These are phyloP conservation scores for Cutaneotrichosporon curvatum DNA, from an alignment of 1,284 basidiomycete species.

Conservation along the genomic window DNA sequence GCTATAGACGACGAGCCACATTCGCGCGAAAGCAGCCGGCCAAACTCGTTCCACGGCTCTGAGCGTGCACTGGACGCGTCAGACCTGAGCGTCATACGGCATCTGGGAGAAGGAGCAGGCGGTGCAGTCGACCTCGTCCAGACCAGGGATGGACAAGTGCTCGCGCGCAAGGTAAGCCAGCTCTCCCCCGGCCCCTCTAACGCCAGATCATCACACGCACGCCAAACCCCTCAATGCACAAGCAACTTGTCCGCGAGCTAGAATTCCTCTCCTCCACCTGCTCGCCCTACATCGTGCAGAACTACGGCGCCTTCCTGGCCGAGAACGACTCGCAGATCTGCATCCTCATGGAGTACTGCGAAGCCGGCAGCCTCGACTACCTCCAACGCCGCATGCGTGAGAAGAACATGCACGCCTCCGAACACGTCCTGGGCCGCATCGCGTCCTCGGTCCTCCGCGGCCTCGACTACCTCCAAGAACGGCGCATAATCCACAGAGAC, in stretches of 20 bases:
- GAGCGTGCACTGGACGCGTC: conserved; percentile 44
- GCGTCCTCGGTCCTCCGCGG: conserved; percentile 89
- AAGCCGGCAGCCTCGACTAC: conserved; percentile 74
- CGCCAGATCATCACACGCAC: conserved; percentile 78
- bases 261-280: conserved; percentile 77
- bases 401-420: conserved; percentile 70
- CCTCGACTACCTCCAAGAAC: conserved; percentile 82
- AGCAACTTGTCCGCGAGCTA: conserved; percentile 87
- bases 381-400: conserved; percentile 79
- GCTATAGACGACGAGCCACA: background rate
- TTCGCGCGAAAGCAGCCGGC: background rate
- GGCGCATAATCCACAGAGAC: conserved; percentile 90
- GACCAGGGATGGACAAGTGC: conserved; percentile 56
- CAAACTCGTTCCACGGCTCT: conserved; percentile 14
- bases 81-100: conserved; percentile 61
- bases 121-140: conserved; percentile 89
- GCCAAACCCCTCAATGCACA: conserved; percentile 74
- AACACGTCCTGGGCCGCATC: conserved; percentile 84
- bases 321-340: conserved; percentile 88
- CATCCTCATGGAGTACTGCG: conserved; percentile 91
- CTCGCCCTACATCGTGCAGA: conserved; percentile 83
- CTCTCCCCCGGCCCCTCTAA: background rate
- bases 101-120: conserved; percentile 90
- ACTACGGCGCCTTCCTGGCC: conserved; percentile 91
- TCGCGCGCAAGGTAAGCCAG: conserved; percentile 72